Conservation (phyloP, 306 rosid species). For the Dalbergia oliveri region DNA sequence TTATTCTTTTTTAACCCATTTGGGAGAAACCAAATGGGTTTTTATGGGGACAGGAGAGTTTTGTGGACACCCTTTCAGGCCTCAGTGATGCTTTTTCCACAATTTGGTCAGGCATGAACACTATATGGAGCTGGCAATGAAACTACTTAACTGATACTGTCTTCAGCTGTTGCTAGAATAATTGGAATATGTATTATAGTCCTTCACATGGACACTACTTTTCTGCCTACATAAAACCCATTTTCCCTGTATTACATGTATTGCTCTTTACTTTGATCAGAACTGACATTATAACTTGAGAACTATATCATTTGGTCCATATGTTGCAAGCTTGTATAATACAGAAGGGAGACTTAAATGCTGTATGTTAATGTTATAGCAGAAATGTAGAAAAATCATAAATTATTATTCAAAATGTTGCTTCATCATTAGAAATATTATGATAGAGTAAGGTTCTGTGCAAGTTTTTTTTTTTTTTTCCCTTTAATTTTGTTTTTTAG, state of each 20-base stretch:
- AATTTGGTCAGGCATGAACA: slow-evolving; percentile 42
- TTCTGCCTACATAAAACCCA: slow-evolving; percentile 24
- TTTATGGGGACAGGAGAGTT: slow-evolving; percentile 54
- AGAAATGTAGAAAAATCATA: slow-evolving; percentile 17
- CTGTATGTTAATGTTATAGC: slow-evolving; percentile 15
- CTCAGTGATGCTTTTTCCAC: slow-evolving; percentile 53
- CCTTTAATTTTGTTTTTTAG: too few species aligned
- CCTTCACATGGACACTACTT: slow-evolving; percentile 34
- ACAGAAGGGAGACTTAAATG: slow-evolving; percentile 11
- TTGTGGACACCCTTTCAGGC: slow-evolving; percentile 37
- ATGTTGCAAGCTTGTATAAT: slow-evolving; percentile 26
- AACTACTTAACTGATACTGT: slow-evolving; percentile 20
- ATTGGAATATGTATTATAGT: slow-evolving; percentile 31
- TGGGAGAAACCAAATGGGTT: slow-evolving; percentile 53
- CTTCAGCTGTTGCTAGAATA: slow-evolving; percentile 52
- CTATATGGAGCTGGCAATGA: slow-evolving; percentile 44
- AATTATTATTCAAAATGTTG: background rate
- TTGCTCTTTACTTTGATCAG: slow-evolving; percentile 43
- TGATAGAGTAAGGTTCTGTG: background rate
- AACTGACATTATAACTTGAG: slow-evolving; percentile 43
- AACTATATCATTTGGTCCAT: slow-evolving; percentile 26
- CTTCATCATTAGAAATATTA: slow-evolving; percentile 10
- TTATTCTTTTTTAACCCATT: slow-evolving; percentile 58
- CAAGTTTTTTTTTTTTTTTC: too few species aligned
- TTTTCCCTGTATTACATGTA: slow-evolving; percentile 40